phyloP scores from a whole-genome alignment of 148 eudicot genomes.

The Rhododendron henanense region DNA sequence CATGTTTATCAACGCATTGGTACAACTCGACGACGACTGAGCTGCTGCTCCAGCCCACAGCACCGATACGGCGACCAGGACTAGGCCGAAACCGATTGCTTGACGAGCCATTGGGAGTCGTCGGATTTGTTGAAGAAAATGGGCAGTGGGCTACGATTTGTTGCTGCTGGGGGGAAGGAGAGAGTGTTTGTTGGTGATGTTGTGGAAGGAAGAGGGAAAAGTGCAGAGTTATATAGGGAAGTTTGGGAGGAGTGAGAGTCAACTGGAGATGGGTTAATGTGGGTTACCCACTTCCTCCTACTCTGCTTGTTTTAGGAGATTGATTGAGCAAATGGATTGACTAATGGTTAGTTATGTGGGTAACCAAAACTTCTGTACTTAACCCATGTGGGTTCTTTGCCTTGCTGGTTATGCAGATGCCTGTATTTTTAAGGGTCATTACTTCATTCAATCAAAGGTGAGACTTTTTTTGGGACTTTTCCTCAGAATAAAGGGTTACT shows the following conservation, averaged over 20 bases:
- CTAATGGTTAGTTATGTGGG: not conserved
- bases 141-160: not conserved
- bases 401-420: not conserved
- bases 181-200: not conserved
- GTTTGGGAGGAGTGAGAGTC: not conserved
- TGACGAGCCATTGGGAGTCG: constrained; percentile 21
- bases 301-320: not conserved
- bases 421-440: not conserved
- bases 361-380: not conserved
- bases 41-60: constrained; percentile 24
- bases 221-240: not conserved
- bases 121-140: not conserved
- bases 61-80: not conserved
- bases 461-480: not conserved
- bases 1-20: constrained; percentile 36
- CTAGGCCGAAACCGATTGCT: constrained; percentile 12
- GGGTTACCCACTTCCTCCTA: constrained; percentile 23
- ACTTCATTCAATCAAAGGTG: not conserved
- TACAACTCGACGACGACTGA: constrained; percentile 28
- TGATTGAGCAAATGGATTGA: not conserved
- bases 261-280: constrained; percentile 5
- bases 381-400: not conserved
- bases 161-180: not conserved
- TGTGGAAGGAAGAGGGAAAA: not conserved
- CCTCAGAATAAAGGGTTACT: not conserved